Percentiles rank a stretch among this genome's conserved stretches.
Evolutionary conservation across 2,329 filamentous ascomycete genomes (phyloP).

Genomic region (Colletotrichum spaethianum): DNA sequence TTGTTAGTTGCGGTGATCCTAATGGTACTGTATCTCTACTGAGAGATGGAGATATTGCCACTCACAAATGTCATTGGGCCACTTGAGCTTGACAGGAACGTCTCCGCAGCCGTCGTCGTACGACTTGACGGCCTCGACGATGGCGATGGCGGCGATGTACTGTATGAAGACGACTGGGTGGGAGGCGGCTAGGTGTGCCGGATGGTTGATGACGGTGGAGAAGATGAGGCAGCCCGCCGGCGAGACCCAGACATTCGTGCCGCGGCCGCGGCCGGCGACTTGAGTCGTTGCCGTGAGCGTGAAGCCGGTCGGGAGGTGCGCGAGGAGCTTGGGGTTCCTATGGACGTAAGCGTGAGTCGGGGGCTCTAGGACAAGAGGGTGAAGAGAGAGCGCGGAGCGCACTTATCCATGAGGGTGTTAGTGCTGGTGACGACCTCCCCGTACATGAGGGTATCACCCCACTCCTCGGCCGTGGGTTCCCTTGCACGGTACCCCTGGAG

Average conservation of each 20-base stretch:
- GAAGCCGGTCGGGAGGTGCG: conserved; percentile 85
- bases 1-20: neutral
- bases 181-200: conserved; percentile 76
- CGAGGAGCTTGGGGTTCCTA: conserved; percentile 84
- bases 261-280: conserved; percentile 88
- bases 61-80: conserved; percentile 95
- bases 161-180: conserved; percentile 94
- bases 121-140: conserved; percentile 84
- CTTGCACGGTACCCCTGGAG: conserved; percentile 75
- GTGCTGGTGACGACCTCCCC: conserved; percentile 95
- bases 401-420: conserved; percentile 93
- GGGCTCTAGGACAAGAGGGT: fast-evolving
- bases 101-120: conserved; percentile 84
- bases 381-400: conserved; percentile 41
- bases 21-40: too few relatives aligned
- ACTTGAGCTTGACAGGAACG: conserved; percentile 90
- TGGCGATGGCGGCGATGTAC: conserved; percentile 90
- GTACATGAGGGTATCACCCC: conserved; percentile 86
- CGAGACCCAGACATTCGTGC: conserved; percentile 94
- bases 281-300: conserved; percentile 90
- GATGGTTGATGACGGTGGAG: conserved; percentile 89
- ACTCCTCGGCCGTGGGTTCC: conserved; percentile 72
- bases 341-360: neutral
- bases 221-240: conserved; percentile 90
- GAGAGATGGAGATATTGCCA: too few relatives aligned